A percentile compares a stretch with the other conserved stretches of the same genome.
Conservation (phyloP, 1,284 basidiomycete species). For the Pholiota adiposa region DNA sequence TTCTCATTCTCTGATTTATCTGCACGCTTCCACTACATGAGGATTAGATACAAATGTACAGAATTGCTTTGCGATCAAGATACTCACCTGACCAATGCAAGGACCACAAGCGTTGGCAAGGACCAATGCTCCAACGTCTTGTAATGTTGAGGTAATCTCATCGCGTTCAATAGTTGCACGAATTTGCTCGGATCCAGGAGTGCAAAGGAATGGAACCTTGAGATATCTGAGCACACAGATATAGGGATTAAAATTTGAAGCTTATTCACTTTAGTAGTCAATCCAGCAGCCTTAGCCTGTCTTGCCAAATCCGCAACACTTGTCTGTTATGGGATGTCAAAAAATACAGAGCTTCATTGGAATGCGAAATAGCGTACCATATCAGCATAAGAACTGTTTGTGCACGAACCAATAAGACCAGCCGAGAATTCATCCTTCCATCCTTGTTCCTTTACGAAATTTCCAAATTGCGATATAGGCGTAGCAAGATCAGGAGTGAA, state of each 20-base stretch:
- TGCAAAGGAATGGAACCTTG: conserved; percentile 93
- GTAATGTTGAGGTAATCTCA: conserved; percentile 78
- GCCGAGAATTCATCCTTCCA: conserved; percentile 95
- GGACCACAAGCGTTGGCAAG: conserved; percentile 99
- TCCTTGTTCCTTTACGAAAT: conserved; percentile 80
- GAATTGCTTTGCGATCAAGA: conserved; percentile 4
- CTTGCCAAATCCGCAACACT: conserved; percentile 90
- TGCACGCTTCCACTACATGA: conserved; percentile 85
- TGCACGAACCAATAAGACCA: conserved; percentile 95
- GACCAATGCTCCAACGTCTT: conserved; percentile 90
- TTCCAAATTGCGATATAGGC: conserved; percentile 90
- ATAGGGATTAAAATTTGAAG: conserved; percentile 2
- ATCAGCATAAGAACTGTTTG: conserved; percentile 96
- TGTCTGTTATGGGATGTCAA: conserved; percentile 48
- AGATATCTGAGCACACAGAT: conserved; percentile 6
- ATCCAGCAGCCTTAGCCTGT: conserved; percentile 86
- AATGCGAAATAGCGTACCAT: conserved; percentile 57
- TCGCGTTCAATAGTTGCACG: conserved; percentile 98
- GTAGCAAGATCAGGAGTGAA: conserved; percentile 98
- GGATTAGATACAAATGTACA: conserved; percentile 2
- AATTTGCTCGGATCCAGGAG: conserved; percentile 97
- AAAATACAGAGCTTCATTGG: not conserved
- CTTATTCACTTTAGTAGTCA: conserved; percentile 69
- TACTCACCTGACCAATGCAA: conserved; percentile 90
- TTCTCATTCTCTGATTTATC: conserved; percentile 93